Conservation (phyloP, 352 stramenopile genomes). For the Phytophthora foliorum region DNA sequence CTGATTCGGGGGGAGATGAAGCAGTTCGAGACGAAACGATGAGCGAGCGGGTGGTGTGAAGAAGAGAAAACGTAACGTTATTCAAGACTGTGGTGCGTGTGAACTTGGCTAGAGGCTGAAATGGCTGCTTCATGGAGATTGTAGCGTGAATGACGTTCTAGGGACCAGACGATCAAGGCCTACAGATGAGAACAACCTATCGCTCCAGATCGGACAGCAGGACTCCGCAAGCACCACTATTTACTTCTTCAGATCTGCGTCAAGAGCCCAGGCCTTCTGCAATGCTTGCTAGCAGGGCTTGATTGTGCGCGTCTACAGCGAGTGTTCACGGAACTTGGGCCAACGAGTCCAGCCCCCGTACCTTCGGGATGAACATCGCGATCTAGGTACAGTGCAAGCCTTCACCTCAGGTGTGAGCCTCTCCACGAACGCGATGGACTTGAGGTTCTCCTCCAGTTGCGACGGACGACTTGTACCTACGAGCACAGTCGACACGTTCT, state of each 20-base stretch:
- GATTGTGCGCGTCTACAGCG: constrained; percentile 14
- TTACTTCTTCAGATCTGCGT: too few relatives aligned
- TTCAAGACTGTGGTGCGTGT: not conserved
- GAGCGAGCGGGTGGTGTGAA: constrained; percentile 24
- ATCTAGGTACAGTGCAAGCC: constrained; percentile 57
- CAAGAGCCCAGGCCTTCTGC: too few relatives aligned
- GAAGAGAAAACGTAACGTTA: not conserved
- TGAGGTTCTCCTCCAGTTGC: constrained; percentile 34
- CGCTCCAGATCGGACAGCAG: too few relatives aligned
- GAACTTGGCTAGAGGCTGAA: not conserved
- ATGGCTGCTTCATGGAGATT: too few relatives aligned
- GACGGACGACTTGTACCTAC: constrained; percentile 53
- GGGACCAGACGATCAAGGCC: too few relatives aligned
- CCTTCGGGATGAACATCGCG: constrained; percentile 20
- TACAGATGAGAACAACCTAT: too few relatives aligned
- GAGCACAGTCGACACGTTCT: constrained; percentile 60
- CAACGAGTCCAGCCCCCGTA: constrained; percentile 17
- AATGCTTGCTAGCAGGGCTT: not conserved
- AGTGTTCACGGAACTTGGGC: constrained; percentile 15
- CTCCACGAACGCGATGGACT: constrained; percentile 43
- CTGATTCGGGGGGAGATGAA: not conserved
- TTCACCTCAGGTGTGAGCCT: constrained; percentile 68
- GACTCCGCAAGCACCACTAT: too few relatives aligned
- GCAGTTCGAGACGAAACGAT: constrained; percentile 27
- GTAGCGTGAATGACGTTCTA: too few relatives aligned